Evolutionary conservation across 371 early-diverging fungal species (phyloP), one percentile per base, ranked within the genome.

Genomic region (Phascolomyces articulosus): DNA sequence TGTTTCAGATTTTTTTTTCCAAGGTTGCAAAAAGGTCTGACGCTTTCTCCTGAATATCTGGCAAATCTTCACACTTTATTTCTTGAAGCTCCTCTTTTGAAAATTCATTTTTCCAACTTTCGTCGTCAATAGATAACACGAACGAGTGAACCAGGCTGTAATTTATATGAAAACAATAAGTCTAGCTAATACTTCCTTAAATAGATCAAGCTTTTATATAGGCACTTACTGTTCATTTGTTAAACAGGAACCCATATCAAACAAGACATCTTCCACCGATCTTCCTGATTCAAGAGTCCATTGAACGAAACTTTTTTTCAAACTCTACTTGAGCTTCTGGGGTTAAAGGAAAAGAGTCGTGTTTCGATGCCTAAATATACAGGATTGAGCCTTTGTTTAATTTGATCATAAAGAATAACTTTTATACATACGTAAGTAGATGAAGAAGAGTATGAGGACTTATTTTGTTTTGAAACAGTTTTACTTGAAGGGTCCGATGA

Each of bases 321-420:
- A 24, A 49, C 26, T 49, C 51, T 26, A 26, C 51, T 20, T 4
- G 51, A 49, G 51, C 51, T 49, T 49, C 51, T 49, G 51, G 51
- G 9, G 51, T 26, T 20, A 49, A 26, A 8, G 24, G 51, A 26
- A 49, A 49, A 20, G 51, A 49, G 24, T 49, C 51, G 26, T 7
- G 26, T 49, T 49, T 49, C 24, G 51, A 23, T 24, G 51, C 51
- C 23, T 49, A 24, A 23, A 24, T 49, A 24, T 26, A 26, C 51
- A 49, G 26, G 51, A 20, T 21, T 49, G 26, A 49, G 51, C 21
- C 51, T 49, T 44, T 49, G 51, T 26, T 49, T 49, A 49, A 49
- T 41, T 41, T 41, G 41, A 49, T 49, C 11, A 26, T 49, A 49
- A 26, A 24, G 23, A 49, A 49, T 49, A 49, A 41, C 51, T 49